phyloP scores from a whole-genome alignment of 805 yeast genomes.

The Wickerhamiella allomyrinae region DNA sequence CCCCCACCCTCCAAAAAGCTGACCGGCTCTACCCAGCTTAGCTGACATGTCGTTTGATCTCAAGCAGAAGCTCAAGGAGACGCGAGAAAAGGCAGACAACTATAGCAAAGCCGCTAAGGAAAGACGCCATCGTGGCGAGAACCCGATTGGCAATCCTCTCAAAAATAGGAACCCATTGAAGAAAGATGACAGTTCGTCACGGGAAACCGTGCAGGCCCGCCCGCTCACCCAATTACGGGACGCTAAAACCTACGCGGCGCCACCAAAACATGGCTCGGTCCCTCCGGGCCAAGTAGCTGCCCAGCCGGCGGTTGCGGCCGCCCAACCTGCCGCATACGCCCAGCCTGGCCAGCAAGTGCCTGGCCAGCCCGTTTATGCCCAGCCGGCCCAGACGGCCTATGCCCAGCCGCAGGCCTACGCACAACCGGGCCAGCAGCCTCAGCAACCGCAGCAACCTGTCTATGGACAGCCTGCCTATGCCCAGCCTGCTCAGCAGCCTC shows the following conservation, averaged over 20 bases:
- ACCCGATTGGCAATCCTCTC: not conserved
- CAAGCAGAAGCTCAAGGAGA: constrained; percentile 1
- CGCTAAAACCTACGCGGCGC: constrained; percentile 8
- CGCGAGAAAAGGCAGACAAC: not conserved
- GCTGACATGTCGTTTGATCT: not conserved
- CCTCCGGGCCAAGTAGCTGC: not conserved
- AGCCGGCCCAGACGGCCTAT: constrained; percentile 1
- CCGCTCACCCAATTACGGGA: constrained; percentile 8
- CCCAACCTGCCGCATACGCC: constrained; percentile 2
- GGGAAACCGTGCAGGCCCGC: constrained; percentile 6
- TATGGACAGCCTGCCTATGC: constrained; percentile 5
- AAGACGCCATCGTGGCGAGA: constrained; percentile 1
- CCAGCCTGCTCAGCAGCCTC: constrained; percentile 6
- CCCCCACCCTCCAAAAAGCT: not conserved
- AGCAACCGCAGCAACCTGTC: constrained; percentile 4
- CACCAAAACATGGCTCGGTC: constrained; percentile 6
- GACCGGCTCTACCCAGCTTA: not conserved
- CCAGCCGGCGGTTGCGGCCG: constrained; percentile 1
- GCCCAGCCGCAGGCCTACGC: constrained; percentile 5
- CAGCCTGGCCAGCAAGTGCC: constrained; percentile 7
- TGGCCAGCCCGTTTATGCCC: constrained; percentile 3
- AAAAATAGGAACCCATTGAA: not conserved
- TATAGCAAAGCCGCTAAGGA: not conserved
- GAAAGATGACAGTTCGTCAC: not conserved
- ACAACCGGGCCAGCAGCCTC: constrained; percentile 1